Evolutionary conservation across 2,329 filamentous ascomycete genomes (phyloP), one percentile per base, ranked within the genome.

Genomic region (Aspergillus sp.): DNA sequence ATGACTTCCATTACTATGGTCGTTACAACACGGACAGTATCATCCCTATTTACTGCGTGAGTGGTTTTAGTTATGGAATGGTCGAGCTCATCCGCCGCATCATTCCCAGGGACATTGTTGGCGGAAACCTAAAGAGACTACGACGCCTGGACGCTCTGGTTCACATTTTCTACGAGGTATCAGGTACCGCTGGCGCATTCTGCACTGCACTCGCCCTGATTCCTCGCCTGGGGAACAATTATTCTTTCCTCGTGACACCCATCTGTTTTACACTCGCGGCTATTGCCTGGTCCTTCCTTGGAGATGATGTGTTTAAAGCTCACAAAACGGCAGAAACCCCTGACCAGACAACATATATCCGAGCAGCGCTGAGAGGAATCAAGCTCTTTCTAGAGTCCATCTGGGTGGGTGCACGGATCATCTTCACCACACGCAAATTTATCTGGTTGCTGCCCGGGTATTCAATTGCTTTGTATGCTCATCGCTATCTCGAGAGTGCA

Each of bases 1-100:
- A 63, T 52, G 63, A 64, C 41, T 64, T 64, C n/a, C 57, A 60
- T 44, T 64, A 64, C 36, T 64, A 64, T 15, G 61, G 63, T 3
- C 42, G 49, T 15, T 64, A 64, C 36, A 57, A 61, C 10, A 64
- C 61, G 6, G 61, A 64, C 48, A 59, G 56, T 25, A 63, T 64
- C 17, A 64, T 64, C 17, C 63, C 63, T 6, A 61, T 63, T n/a
- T 64, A 63, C 32, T 63, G 63, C 49, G 39, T 60, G 10, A 50
- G 61, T 15, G 63, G 63, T 3, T 36, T 64, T 3, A 59, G 58
- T 4, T 64, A 64, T 38, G 63, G 63, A 2, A 64, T 64, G 63
- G 63, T 64, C 15, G 63, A 64, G 38, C 44, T 64, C 56, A 63
- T 64, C n/a, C 61, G 61, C 15, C 63, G 61, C 21, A 59, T 64